Percentiles rank a stretch among this genome's conserved stretches.
These are phyloP conservation scores for Trametopsis cervina DNA, from an alignment of 768 basidiomycete species.

Conservation along the genomic window DNA sequence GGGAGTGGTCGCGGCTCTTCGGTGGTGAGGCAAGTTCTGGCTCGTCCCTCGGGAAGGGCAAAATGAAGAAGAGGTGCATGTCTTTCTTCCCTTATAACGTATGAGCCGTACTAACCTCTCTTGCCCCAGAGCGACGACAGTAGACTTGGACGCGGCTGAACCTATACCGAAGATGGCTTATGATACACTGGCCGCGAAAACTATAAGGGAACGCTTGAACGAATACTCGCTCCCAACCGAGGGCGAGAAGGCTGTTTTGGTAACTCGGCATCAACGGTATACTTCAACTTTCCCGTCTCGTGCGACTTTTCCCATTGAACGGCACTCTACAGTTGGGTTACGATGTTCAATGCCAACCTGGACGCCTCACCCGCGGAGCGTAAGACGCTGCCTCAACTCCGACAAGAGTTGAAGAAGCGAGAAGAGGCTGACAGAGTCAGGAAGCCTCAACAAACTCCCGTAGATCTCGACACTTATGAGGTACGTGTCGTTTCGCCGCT, in stretches of 20 bases:
- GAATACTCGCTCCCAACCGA: constrained; percentile 42
- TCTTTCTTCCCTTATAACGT: not conserved
- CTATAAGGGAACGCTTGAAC: constrained; percentile 47
- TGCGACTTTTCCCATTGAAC: not conserved
- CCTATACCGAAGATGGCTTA: constrained; percentile 63
- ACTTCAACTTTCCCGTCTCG: constrained; percentile 8
- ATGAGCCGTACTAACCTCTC: too few species aligned
- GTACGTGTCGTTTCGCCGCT: constrained; percentile 17
- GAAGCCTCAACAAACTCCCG: constrained; percentile 32
- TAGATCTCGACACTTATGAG: constrained; percentile 15
- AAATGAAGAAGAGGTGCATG: constrained; percentile 10
- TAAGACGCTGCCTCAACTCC: constrained; percentile 39
- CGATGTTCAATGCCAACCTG: constrained; percentile 64
- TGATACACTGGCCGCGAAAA: constrained; percentile 52
- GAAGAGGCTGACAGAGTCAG: constrained; percentile 37
- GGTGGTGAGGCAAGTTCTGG: not conserved
- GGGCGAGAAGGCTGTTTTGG: constrained; percentile 46
- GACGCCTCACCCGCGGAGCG: constrained; percentile 44
- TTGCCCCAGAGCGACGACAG: too few species aligned
- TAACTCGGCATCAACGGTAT: constrained; percentile 56
- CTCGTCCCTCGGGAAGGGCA: constrained; percentile 7
- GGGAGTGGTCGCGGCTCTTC: constrained; percentile 21
- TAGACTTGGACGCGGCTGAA: constrained; percentile 22
- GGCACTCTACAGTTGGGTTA: constrained; percentile 47
- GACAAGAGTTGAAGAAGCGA: constrained; percentile 49